phyloP scores from a whole-genome alignment of 805 yeast species.

The Lachancea meyersii region DNA sequence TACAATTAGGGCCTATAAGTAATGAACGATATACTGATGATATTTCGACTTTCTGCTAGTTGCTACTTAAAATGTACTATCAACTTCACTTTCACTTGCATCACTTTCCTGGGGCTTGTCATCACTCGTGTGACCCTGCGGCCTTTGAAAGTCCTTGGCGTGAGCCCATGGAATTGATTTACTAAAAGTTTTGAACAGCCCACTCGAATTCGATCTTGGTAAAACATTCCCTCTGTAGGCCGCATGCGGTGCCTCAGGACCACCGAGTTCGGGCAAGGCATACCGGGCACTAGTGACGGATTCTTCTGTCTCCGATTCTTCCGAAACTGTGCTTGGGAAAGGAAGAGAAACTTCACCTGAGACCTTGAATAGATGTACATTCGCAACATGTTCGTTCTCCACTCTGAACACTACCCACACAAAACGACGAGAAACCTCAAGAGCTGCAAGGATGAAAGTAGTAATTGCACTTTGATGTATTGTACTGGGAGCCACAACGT shows the following conservation, averaged over 20 bases:
- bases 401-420: constrained; percentile 89
- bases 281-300: constrained; percentile 2
- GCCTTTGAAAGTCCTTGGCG: constrained; percentile 77
- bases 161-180: constrained; percentile 68
- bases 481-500: constrained; percentile 67
- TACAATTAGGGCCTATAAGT: too few relatives aligned
- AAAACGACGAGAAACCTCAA: constrained; percentile 77
- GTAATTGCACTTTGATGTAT: constrained; percentile 85
- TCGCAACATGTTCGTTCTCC: constrained; percentile 94
- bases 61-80: constrained; percentile 10
- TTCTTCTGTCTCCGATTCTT: constrained; percentile 3
- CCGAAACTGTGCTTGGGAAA: constrained; percentile 3
- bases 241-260: constrained; percentile 5
- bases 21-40: too few relatives aligned
- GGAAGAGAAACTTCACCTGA: constrained; percentile 52
- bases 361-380: constrained; percentile 78
- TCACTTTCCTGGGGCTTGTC: constrained; percentile 21
- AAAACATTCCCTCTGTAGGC: constrained; percentile 4
- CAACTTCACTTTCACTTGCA: constrained; percentile 18
- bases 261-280: constrained; percentile 1
- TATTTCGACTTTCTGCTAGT: too few relatives aligned
- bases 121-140: constrained; percentile 18
- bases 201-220: constrained; percentile 2
- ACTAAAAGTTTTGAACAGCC: constrained; percentile 40
- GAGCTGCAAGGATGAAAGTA: constrained; percentile 74